Base-by-base conservation (phyloP, 1,284 basidiomycete genomes). In the Kalmanozyma brasiliensis region DNA sequence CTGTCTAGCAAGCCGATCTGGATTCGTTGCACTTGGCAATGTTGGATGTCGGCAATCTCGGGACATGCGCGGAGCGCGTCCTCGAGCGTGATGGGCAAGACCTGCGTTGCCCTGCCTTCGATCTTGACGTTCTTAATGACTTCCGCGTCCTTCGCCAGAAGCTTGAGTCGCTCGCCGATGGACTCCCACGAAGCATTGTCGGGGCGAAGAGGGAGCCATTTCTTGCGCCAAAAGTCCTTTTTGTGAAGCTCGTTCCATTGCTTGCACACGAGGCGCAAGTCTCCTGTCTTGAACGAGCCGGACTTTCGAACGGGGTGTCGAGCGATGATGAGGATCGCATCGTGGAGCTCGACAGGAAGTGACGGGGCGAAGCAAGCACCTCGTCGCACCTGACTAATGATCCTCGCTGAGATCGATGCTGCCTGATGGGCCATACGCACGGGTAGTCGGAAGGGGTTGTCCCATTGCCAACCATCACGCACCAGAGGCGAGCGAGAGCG, bases 41-140 rank as follows among this genome's bases (percentile, higher is more conserved):
- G 8, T 9, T 35, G 23, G 1, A 64, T n/a, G 0, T 23, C 2
- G 8, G 20, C 41, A 8, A 64, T 26, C 2, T 64, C 49, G 3
- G 55, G 49, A 42, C 61, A 64, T 8, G 5, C 4, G 9, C 16
- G 24, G 1, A 52, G 13, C 14, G 61, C 49, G 4, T 37, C 13
- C 11, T 46, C 53, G 8, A 34, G 20, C 4, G 55, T 37, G 7
- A 17, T 41, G 10, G 61, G 61, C 3, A 37, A 10, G 14, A 64
- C 58, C 29, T 64, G 55, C 9, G 61, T 58, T 1, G 34, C 41
- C 22, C 38, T 34, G 4, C 37, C 30, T 3, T 29, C 29, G 20
- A 58, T 40, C 33, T 64, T 64, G 49, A 64, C 46, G 17, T 58
- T 64, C 29, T 30, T 23, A 9, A 58, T 46, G n/a, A 42, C 32